A percentile compares a stretch with the other conserved stretches of the same genome.
Evolutionary conservation across 805 yeast genomes (phyloP).

Genomic region (Maudiozyma serrabonitensis): DNA sequence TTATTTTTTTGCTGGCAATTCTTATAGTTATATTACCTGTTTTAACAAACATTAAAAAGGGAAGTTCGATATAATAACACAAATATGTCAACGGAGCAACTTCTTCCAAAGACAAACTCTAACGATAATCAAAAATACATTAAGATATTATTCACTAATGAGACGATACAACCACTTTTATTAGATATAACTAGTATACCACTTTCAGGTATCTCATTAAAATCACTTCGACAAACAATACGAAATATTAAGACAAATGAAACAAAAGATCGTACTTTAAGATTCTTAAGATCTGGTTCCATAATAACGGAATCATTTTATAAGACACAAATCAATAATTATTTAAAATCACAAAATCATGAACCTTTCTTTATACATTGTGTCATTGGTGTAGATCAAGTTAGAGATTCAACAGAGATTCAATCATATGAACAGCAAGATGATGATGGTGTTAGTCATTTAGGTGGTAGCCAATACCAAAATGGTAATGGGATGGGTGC

Average conservation of each 20-base stretch:
- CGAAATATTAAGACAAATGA: slow-evolving; percentile 15
- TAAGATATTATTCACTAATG: slow-evolving; percentile 25
- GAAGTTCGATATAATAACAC: not conserved
- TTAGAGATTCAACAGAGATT: slow-evolving; percentile 37
- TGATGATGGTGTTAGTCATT: slow-evolving; percentile 10
- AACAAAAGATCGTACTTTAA: slow-evolving; percentile 15
- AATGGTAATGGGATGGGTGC: slow-evolving; percentile 39
- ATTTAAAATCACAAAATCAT: slow-evolving; percentile 1
- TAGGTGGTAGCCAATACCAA: slow-evolving; percentile 5
- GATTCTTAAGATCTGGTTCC: slow-evolving; percentile 24
- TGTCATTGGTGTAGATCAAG: slow-evolving; percentile 48
- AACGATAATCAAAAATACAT: slow-evolving; percentile 3
- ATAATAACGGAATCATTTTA: slow-evolving; percentile 8
- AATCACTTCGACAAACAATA: slow-evolving; percentile 24
- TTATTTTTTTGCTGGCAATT: no score
- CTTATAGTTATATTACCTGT: no score
- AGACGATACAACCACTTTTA: slow-evolving; percentile 18
- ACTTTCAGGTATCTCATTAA: slow-evolving; percentile 13
- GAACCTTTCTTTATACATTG: slow-evolving; percentile 62
- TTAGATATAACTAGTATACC: slow-evolving; percentile 20
- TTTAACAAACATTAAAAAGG: no score
- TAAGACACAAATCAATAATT: not conserved
- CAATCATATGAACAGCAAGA: slow-evolving; percentile 52
- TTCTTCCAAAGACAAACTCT: slow-evolving; percentile 10
- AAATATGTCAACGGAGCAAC: slow-evolving; percentile 16